Evolutionary conservation across 2,329 filamentous ascomycete genomes (phyloP).

Genomic region (Arthrobotrys sphaeroides): DNA sequence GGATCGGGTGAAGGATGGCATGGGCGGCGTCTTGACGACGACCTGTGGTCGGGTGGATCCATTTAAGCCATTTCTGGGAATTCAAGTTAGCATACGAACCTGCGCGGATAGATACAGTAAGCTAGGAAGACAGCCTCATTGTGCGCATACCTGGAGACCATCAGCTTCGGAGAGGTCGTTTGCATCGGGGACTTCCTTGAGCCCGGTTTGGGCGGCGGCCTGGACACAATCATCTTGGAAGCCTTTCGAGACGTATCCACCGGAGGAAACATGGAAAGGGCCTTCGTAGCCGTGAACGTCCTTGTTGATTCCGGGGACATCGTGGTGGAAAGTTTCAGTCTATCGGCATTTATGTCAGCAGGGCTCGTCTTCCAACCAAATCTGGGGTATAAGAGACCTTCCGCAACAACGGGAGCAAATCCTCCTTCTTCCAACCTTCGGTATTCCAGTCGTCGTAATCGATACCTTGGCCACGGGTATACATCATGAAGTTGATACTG

Average conservation of each 20-base stretch:
- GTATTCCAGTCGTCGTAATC: conserved; percentile 68
- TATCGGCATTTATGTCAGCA: background rate
- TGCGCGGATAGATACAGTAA: background rate
- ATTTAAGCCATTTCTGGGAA: conserved; percentile 54
- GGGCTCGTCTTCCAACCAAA: no score
- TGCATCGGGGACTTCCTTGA: conserved; percentile 35
- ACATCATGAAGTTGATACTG: conserved; percentile 70
- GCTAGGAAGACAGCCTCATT: no score
- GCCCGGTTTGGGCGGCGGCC: conserved; percentile 65
- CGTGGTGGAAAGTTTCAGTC: conserved; percentile 53
- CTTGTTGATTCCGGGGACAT: conserved; percentile 28
- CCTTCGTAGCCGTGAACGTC: conserved; percentile 55
- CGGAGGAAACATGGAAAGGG: conserved; percentile 63
- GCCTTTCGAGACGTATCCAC: conserved; percentile 62
- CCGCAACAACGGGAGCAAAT: conserved; percentile 67
- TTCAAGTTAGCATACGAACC: background rate
- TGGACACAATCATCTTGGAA: conserved; percentile 66
- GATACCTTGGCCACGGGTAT: conserved; percentile 61
- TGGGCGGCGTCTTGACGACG: conserved; percentile 70
- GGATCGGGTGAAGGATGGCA: conserved; percentile 67
- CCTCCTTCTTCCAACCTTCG: conserved; percentile 66
- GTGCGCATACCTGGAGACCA: conserved; percentile 13
- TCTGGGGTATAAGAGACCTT: conserved; percentile 61
- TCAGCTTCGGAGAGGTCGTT: conserved; percentile 32
- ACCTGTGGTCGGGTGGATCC: conserved; percentile 62